Evolutionary conservation across 768 basidiomycete species (phyloP), one percentile per base, ranked within the genome.

Genomic region (Cubamyces lactineus): DNA sequence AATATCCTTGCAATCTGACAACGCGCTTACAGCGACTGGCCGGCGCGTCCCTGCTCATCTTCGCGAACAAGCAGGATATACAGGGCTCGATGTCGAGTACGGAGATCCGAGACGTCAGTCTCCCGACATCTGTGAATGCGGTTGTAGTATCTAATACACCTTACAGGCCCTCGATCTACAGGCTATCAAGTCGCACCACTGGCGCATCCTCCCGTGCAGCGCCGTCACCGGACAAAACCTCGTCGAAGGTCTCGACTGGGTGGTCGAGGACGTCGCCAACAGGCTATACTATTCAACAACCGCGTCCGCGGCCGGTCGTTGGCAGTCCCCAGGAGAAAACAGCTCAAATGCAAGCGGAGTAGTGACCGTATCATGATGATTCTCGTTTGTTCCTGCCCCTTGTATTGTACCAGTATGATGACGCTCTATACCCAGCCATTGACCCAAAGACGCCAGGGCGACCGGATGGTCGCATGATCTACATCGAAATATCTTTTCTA

Each of bases 11-110:
- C 2, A 11, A 2, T 9, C 43, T 42, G 28, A 40, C 42, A n/a
- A 23, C 13, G 19, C 26, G 26, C 26, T 17, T 39, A 48, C 62
- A 98, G 96, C 84, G 97, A 70, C 77, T 98, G 61, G 87, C 94
- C 53, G 96, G 97, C n/a, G 97, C 97, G 45, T 96, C 94, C 13
- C 82, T 98, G 53, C 85, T 98, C 40, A 88, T 98, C 56, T 92
- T 98, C 72, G 97, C 97, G 28, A 99, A 99, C 77, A 99, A 99
- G 76, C 96, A 97, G 72, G 97, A 99, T 77, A 84, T 98, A 59
- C 83, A 84, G 60, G 92, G 94, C 51, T 90, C 94, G 0, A 86
- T 98, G 87, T 83, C 84, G 34, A 84, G 87, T 63, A 73, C 76
- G 34, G 94, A 97, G 77, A 97, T 98, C 66, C 81, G 86, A 63